Conservation (phyloP, 768 basidiomycete genomes). For the Amanita thiersii region DNA sequence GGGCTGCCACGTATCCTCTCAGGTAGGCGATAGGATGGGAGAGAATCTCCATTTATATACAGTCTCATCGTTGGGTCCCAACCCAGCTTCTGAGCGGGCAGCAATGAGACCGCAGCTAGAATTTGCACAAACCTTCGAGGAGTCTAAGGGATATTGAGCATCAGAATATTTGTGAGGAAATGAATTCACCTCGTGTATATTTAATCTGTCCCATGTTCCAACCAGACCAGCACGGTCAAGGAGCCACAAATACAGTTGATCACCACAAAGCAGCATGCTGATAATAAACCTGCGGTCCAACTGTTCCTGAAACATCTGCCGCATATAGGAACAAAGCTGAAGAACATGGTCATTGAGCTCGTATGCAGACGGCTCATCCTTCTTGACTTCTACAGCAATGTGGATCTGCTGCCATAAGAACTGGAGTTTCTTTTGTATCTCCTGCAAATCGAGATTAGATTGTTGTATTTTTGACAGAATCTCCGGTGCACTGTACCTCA, state of each 20-base stretch:
- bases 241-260: constrained; percentile 7
- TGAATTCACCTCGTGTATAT: constrained; percentile 8
- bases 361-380: neutral
- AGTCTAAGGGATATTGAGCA: neutral
- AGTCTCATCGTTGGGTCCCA: constrained; percentile 9
- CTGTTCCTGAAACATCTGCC: constrained; percentile 10
- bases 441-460: too few species aligned
- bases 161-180: neutral
- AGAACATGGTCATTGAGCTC: neutral
- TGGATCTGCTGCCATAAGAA: neutral
- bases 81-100: constrained; percentile 7
- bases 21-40: too few species aligned
- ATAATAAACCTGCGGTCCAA: constrained; percentile 10
- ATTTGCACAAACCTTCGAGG: neutral
- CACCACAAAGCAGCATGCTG: constrained; percentile 4
- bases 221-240: constrained; percentile 10
- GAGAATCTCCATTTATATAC: too few species aligned
- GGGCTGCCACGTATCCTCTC: too few species aligned
- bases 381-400: neutral
- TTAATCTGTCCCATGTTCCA: constrained; percentile 7
- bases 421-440: too few species aligned
- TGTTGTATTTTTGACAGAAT: too few species aligned
- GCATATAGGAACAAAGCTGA: constrained; percentile 10
- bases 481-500: too few species aligned
- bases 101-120: neutral